A percentile compares a stretch with the other conserved stretches of the same genome.
Evolutionary conservation across 2,329 filamentous ascomycete species (phyloP).

Genomic region (Fusarium albosuccineum): DNA sequence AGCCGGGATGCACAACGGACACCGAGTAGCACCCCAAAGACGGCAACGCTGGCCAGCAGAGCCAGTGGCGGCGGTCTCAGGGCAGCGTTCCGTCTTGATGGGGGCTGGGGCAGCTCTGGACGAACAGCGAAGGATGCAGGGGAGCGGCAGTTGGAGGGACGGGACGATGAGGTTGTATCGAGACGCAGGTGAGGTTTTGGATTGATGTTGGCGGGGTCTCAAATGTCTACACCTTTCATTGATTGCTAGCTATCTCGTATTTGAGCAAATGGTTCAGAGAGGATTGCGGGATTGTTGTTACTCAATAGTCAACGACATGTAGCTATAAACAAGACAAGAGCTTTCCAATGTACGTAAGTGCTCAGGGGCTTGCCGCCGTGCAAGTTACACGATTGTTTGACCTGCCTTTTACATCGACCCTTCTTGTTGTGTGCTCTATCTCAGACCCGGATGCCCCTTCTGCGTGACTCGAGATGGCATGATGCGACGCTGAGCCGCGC

Average conservation of each 20-base stretch:
- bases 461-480: slow-evolving; percentile 13
- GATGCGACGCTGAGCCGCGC: slow-evolving; percentile 6
- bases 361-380: neutral
- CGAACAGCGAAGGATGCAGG: slow-evolving; percentile 12
- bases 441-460: slow-evolving; percentile 6
- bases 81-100: slow-evolving; percentile 37
- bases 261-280: slow-evolving; percentile 1
- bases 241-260: slow-evolving; percentile 13
- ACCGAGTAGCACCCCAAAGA: slow-evolving; percentile 18
- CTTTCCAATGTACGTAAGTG: neutral
- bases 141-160: slow-evolving; percentile 9
- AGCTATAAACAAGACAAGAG: slow-evolving; percentile 1
- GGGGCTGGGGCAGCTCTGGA: slow-evolving; percentile 21
- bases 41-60: slow-evolving; percentile 13
- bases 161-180: slow-evolving; percentile 34
- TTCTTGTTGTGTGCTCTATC: neutral
- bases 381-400: neutral
- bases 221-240: slow-evolving; percentile 9
- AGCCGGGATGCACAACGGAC: slow-evolving; percentile 38
- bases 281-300: slow-evolving; percentile 9
- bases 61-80: slow-evolving; percentile 27
- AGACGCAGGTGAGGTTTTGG: slow-evolving; percentile 20
- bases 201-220: slow-evolving; percentile 9
- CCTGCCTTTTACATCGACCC: neutral
- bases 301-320: slow-evolving; percentile 10